phyloP scores from a whole-genome alignment of 345 rosid species.

The Hirschfeldia incana region DNA sequence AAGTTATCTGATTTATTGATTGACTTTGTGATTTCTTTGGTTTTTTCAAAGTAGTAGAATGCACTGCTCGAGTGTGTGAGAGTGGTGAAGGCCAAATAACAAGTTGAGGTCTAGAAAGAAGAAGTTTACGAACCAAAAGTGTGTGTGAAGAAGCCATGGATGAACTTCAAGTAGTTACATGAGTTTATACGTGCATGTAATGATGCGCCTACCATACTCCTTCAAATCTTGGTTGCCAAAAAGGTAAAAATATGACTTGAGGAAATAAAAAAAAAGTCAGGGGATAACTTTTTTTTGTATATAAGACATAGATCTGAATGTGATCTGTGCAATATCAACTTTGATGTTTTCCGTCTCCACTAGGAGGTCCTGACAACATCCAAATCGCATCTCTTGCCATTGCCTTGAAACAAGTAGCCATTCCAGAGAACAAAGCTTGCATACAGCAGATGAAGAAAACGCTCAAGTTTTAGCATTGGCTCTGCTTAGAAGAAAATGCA shows the following conservation, averaged over 20 bases:
- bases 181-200: neutral
- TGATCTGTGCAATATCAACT: slow-evolving; percentile 50
- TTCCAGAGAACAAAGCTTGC: slow-evolving; percentile 75
- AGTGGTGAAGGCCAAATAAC: neutral
- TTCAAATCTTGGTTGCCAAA: neutral
- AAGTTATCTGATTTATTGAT: neutral
- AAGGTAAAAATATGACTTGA: neutral
- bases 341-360: slow-evolving; percentile 76
- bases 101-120: neutral
- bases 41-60: neutral
- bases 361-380: slow-evolving; percentile 96
- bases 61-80: neutral
- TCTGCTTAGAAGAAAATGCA: slow-evolving; percentile 73
- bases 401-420: slow-evolving; percentile 88
- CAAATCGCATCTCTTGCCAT: slow-evolving; percentile 96
- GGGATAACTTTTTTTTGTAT: neutral
- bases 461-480: slow-evolving; percentile 84
- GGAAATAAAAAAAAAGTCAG: too few relatives aligned
- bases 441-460: slow-evolving; percentile 93
- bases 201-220: neutral
- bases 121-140: neutral
- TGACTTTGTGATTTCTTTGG: neutral
- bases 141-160: neutral
- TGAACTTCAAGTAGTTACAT: neutral
- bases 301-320: neutral